phyloP scores from a whole-genome alignment of 176 grass and related monocot genomes.

The Thinopyrum elongatum region DNA sequence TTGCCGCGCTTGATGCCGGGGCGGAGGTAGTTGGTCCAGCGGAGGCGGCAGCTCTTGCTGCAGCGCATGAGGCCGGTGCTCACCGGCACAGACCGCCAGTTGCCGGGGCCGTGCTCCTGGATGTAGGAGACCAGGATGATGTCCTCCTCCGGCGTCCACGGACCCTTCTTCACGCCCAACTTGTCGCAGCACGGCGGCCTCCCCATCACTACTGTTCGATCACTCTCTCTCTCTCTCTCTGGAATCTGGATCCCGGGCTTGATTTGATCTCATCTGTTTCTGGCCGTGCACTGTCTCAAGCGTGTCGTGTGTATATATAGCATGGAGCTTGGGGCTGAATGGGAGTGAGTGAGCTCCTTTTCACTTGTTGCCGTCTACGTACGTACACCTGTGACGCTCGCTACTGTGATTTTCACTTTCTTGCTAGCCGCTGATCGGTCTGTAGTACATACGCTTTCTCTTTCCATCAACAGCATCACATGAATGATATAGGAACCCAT shows the following conservation, averaged over 20 bases:
- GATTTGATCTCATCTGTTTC: neutral
- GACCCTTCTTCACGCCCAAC: slow-evolving; percentile 76
- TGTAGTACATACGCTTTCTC: neutral
- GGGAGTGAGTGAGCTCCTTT: slow-evolving; percentile 6
- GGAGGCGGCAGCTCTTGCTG: slow-evolving; percentile 90
- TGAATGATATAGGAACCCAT: neutral
- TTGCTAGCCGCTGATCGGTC: neutral
- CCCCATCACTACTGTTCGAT: slow-evolving; percentile 39
- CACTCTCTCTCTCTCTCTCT: no score
- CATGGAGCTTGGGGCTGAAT: neutral
- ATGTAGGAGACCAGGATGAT: slow-evolving; percentile 81
- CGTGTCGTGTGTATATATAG: neutral
- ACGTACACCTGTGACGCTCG: slow-evolving; percentile 1
- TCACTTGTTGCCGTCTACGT: slow-evolving; percentile 11
- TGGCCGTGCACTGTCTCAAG: slow-evolving; percentile 2
- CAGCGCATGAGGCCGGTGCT: slow-evolving; percentile 78
- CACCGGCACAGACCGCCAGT: slow-evolving; percentile 78
- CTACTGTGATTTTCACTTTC: slow-evolving; percentile 18
- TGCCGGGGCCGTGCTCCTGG: slow-evolving; percentile 85
- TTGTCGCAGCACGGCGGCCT: slow-evolving; percentile 88
- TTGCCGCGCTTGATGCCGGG: slow-evolving; percentile 77
- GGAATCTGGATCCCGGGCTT: neutral
- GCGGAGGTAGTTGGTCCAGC: slow-evolving; percentile 91
- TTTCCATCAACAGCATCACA: slow-evolving; percentile 17
- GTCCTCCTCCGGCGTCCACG: slow-evolving; percentile 93